Base-by-base conservation (phyloP, 164 flowering plant genomes). In the Chloranthus sessilifolius region DNA sequence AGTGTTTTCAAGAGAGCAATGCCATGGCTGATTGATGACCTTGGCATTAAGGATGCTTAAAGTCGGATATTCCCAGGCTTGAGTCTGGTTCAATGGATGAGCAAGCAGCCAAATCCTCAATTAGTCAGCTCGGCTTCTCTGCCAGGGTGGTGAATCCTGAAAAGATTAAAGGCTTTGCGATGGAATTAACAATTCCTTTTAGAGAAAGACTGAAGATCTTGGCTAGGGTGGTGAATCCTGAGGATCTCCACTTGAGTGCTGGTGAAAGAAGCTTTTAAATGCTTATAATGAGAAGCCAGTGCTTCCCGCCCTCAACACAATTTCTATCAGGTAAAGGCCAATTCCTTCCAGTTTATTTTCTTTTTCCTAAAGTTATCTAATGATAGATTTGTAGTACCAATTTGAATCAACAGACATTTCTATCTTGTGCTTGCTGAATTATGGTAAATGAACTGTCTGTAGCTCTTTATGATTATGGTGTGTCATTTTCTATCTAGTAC, bases 31-130 rank as follows among this genome's bases (percentile, higher is more conserved):
- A 82, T 75, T 11, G 89, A 91, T 59, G 89, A 85, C 34, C 70
- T 82, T 61, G 78, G 89, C 53, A 72, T 81, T 57, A 91, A 81
- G 67, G 92, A 88, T 63, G 55, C 82, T 31, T 59, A 80, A 8
- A 82, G 56, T 68, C 74, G 95, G 7, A 64, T 84, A 24, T 82
- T 84, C 41, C 91, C 95, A 5, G 98, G 98, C 37, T 63, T 85
- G 60, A 91, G 88, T 64, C 73, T 85, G 53, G 83, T 80, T 40
- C 98, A 91, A 66, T 91, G 98, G 98, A 91, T 91, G 98, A 91
- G 66, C 69, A 80, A 83, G 96, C 97, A 86, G 57, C 95, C 82
- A 51, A 84, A 74, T 57, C 75, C 78, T 61, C 97, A 80, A 53
- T 61, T 82, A 20, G 27, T 48, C 36, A 47, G 39, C 37, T 55